Evolutionary conservation across 495 filamentous ascomycete genomes (phyloP), one percentile per base, ranked within the genome.

Genomic region (Evansstolkia leycettana): DNA sequence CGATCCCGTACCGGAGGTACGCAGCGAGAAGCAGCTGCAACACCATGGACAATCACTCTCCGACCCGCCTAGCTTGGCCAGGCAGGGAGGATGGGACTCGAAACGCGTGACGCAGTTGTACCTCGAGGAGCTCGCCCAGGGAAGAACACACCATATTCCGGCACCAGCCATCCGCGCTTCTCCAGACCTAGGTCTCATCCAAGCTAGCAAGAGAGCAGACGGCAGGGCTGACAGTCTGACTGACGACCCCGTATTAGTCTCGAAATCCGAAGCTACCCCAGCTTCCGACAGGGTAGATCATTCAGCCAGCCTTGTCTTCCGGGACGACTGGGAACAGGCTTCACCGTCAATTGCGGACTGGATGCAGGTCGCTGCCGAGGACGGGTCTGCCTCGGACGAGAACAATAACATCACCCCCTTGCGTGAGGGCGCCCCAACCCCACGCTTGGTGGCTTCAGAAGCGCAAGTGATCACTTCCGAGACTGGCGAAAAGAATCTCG

Each of bases 321-420:
- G 59, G 13, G 64, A 66, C 40, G 70, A 74, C 39, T 72, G 65
- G 66, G 62, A 62, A 36, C 58, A 69, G 46, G 68, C 69, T 15
- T 74, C 70, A 7, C 70, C 70, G 5, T 74, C 69, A 2, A 68
- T 74, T 25, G 61, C 60, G 37, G 69, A 72, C 41, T 70, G 68
- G 59, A 69, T 70, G 58, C 60, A 68, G 40, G 40, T 69, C 18
- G 63, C 65, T 3, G 63, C 54, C 2, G 54, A 58, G 8, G 61
- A 68, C 34, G 62, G 54, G 17, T 36, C 58, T 16, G 42, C 44
- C 9, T 32, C 36, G 33, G 35, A 36, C 3, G 37, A 36, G 10
- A 31, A 41, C 37, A 26, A 49, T 34, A 43, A 43, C 23, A 11
- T 38, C 34, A 43, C 46, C 17, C 37, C 54, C 7, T 40, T 28